Evolutionary conservation across 306 rosid species (phyloP).

Genomic region (Potentilla sterilis): DNA sequence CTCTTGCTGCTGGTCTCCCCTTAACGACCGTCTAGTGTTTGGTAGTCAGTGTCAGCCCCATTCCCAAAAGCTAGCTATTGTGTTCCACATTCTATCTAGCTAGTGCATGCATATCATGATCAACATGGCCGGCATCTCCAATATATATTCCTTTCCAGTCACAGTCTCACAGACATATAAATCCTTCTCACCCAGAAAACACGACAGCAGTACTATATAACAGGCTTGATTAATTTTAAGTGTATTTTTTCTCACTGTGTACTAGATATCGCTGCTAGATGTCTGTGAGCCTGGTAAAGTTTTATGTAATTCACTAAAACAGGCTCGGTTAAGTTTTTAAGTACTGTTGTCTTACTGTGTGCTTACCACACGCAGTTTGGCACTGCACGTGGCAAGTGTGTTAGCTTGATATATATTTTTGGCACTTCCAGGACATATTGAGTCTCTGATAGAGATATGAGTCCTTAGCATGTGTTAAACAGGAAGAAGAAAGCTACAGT

Average conservation of each 20-base stretch:
- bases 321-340: not conserved
- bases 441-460: not conserved
- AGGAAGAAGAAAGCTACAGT: slow-evolving; percentile 5
- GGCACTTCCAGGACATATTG: not conserved
- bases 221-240: too few relatives aligned
- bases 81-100: not conserved
- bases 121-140: slow-evolving; percentile 9
- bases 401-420: not conserved
- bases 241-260: too few relatives aligned
- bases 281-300: not conserved
- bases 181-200: not conserved
- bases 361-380: not conserved
- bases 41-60: slow-evolving; percentile 34
- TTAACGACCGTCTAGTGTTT: slow-evolving; percentile 32
- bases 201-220: not conserved
- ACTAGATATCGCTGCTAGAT: not conserved
- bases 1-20: slow-evolving; percentile 33
- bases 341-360: not conserved
- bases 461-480: not conserved
- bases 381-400: not conserved
- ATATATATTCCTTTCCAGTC: slow-evolving; percentile 12
- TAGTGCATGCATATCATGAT: slow-evolving; percentile 21
- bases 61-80: slow-evolving; percentile 13
- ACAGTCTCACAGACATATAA: not conserved
- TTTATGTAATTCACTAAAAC: not conserved